These are phyloP conservation scores for Boletellus ananas DNA, from an alignment of 768 basidiomycete species.

Conservation along the genomic window DNA sequence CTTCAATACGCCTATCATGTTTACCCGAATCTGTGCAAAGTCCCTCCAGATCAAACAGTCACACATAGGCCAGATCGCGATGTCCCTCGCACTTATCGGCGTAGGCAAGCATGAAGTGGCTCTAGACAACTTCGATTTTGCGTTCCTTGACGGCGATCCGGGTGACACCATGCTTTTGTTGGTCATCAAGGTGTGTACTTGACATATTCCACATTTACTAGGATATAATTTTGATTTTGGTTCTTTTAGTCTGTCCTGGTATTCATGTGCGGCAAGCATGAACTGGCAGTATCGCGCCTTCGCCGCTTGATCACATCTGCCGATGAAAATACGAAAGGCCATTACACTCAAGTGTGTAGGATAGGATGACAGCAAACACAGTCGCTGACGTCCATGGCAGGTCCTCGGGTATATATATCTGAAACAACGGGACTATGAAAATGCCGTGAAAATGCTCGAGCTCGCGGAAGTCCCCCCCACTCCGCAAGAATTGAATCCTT, in stretches of 20 bases:
- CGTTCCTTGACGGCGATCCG: background rate
- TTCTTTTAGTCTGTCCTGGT: background rate
- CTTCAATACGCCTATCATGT: background rate
- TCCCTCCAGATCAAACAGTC: background rate
- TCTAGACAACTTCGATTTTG: background rate
- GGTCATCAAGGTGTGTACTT: background rate
- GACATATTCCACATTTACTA: background rate
- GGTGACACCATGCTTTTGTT: background rate
- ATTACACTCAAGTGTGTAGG: background rate
- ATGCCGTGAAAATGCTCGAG: background rate
- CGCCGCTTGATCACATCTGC: background rate
- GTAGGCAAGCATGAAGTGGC: background rate
- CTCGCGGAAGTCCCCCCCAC: slow-evolving; percentile 25
- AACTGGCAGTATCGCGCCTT: background rate
- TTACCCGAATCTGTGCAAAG: background rate
- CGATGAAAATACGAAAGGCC: background rate
- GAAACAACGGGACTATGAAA: background rate
- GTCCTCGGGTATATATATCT: background rate
- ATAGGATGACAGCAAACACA: background rate
- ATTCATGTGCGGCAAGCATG: background rate
- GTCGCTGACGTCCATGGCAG: background rate
- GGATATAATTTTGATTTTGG: background rate
- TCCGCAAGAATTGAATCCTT: background rate
- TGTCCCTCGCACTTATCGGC: background rate
- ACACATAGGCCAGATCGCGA: slow-evolving; percentile 1